Conservation (phyloP, 2,329 filamentous ascomycete genomes). For the Colletotrichum tanaceti region DNA sequence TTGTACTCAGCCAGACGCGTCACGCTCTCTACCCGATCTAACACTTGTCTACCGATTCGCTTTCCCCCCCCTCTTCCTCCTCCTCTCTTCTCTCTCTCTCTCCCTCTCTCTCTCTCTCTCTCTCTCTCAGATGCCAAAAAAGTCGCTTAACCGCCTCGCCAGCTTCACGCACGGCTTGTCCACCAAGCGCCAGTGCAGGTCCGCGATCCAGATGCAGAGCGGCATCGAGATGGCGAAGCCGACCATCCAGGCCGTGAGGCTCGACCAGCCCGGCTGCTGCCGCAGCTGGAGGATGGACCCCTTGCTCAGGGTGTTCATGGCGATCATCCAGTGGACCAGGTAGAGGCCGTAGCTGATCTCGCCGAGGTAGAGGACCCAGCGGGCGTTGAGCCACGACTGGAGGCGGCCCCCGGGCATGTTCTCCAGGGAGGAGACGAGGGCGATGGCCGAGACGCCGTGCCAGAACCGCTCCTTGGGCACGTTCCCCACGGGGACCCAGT, state of each 20-base stretch:
- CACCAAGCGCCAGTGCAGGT: neutral
- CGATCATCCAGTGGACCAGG: neutral
- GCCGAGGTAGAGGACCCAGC: neutral
- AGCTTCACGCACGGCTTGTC: neutral
- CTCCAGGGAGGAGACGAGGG: neutral
- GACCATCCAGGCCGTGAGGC: neutral
- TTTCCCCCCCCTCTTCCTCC: too few species aligned
- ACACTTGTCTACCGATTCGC: too few species aligned
- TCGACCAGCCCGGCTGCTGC: neutral
- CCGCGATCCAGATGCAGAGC: neutral
- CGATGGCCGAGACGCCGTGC: neutral
- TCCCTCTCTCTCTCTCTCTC: too few species aligned
- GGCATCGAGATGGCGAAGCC: neutral
- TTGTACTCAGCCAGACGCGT: too few species aligned
- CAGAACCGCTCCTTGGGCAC: neutral
- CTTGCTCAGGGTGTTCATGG: neutral
- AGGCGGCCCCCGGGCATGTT: neutral
- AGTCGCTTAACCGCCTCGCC: neutral
- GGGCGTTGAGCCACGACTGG: neutral
- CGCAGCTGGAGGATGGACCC: neutral
- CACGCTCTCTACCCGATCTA: too few species aligned
- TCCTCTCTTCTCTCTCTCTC: too few species aligned
- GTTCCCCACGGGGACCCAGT: neutral
- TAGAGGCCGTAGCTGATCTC: slow-evolving; percentile 1
- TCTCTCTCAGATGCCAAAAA: neutral